Evolutionary conservation across 2,329 filamentous ascomycete species (phyloP).

Genomic region (Aspergillus carbonarius): DNA sequence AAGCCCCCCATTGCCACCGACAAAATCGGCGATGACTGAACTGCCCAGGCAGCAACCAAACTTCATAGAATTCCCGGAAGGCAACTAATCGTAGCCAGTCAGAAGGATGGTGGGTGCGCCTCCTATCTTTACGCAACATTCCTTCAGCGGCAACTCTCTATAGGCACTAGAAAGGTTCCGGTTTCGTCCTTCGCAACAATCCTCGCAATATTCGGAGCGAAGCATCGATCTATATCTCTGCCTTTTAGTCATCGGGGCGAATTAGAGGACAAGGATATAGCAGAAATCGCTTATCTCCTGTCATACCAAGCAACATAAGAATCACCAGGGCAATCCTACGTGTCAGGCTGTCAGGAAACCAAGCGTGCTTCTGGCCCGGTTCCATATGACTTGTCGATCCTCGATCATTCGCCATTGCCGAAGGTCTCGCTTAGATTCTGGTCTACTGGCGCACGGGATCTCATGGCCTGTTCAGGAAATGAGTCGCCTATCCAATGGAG

Average conservation of each 20-base stretch:
- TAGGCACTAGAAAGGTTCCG: background rate
- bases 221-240: background rate
- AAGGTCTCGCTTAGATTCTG: slow-evolving; percentile 2
- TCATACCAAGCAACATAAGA: background rate
- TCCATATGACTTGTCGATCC: slow-evolving; percentile 3
- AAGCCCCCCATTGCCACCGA: slow-evolving; percentile 17
- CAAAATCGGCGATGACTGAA: background rate
- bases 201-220: background rate
- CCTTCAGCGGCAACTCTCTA: background rate
- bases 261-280: background rate
- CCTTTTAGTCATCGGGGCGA: background rate
- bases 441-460: slow-evolving; percentile 21
- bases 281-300: background rate
- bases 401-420: slow-evolving; percentile 11
- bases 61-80: slow-evolving; percentile 23
- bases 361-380: background rate
- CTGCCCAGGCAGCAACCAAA: slow-evolving; percentile 19
- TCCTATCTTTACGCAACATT: background rate
- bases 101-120: background rate
- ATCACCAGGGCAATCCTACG: slow-evolving; percentile 4
- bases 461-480: slow-evolving; percentile 34
- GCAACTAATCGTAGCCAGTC: background rate
- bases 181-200: background rate
- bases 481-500: slow-evolving; percentile 26
- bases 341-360: background rate